Evolutionary conservation across 257 asterid genomes (phyloP).

Genomic region (Scutellaria barbata): DNA sequence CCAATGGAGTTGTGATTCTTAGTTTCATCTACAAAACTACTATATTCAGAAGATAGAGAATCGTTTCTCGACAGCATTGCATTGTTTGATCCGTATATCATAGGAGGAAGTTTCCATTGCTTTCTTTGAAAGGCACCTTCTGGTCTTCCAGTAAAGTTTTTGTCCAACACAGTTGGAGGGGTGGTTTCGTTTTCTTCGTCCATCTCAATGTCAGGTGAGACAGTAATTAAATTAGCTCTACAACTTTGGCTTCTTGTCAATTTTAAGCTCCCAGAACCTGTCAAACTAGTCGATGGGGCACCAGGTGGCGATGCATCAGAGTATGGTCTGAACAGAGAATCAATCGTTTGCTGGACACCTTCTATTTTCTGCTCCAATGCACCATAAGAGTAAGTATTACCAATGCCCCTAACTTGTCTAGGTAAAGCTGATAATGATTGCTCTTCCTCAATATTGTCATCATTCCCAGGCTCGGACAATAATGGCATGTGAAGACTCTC

Average conservation of each 20-base stretch:
- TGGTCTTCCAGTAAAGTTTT: slow-evolving; percentile 68
- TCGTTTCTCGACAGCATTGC: slow-evolving; percentile 54
- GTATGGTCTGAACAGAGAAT: slow-evolving; percentile 52
- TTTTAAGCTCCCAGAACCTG: slow-evolving; percentile 57
- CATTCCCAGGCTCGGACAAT: slow-evolving; percentile 39
- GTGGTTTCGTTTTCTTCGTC: slow-evolving; percentile 64
- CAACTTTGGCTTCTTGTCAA: slow-evolving; percentile 70
- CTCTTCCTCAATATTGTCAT: slow-evolving; percentile 37
- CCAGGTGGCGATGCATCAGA: slow-evolving; percentile 53
- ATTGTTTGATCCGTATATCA: slow-evolving; percentile 58
- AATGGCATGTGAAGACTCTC: slow-evolving; percentile 50
- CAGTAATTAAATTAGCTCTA: slow-evolving; percentile 57
- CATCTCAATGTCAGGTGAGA: slow-evolving; percentile 49
- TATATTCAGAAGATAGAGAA: slow-evolving; percentile 68
- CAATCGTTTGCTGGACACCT: slow-evolving; percentile 52
- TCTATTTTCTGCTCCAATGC: slow-evolving; percentile 55
- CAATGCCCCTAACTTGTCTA: slow-evolving; percentile 44
- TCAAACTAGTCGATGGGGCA: slow-evolving; percentile 42
- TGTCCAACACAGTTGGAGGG: slow-evolving; percentile 74
- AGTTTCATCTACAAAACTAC: slow-evolving; percentile 61
- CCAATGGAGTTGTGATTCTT: slow-evolving; percentile 45
- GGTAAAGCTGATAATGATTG: slow-evolving; percentile 40
- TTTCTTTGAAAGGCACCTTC: slow-evolving; percentile 60
- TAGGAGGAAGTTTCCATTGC: slow-evolving; percentile 83
- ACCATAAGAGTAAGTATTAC: slow-evolving; percentile 45